A percentile compares a stretch with the other conserved stretches of the same genome.
phyloP scores from a whole-genome alignment of 768 basidiomycete species.

The Leccinum subgranulosum region DNA sequence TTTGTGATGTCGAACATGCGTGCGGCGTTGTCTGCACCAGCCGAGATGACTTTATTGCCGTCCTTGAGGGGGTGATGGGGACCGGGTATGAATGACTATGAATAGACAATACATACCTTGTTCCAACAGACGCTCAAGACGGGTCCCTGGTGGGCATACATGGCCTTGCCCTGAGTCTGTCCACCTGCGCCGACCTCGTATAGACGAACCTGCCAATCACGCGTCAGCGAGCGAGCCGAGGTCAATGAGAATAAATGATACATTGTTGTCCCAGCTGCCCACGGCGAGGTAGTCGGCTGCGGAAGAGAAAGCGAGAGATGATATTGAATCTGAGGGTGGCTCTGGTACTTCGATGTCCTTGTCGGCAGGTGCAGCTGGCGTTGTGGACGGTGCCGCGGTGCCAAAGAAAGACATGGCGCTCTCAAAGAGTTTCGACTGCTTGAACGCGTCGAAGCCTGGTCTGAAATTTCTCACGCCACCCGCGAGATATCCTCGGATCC shows the following conservation, averaged over 20 bases:
- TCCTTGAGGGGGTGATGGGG: slow-evolving; percentile 47
- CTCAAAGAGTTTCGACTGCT: background rate
- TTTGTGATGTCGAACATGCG: slow-evolving; percentile 89
- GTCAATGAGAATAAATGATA: slow-evolving; percentile 24
- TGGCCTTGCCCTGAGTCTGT: slow-evolving; percentile 84
- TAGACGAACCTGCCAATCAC: slow-evolving; percentile 65
- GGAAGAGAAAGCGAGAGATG: slow-evolving; percentile 78
- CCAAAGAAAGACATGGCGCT: slow-evolving; percentile 44
- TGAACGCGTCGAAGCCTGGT: background rate
- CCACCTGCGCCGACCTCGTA: slow-evolving; percentile 85
- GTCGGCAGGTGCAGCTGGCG: slow-evolving; percentile 45
- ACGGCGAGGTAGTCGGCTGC: slow-evolving; percentile 89
- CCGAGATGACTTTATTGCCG: slow-evolving; percentile 87
- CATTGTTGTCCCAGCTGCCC: slow-evolving; percentile 93
- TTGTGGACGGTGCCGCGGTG: slow-evolving; percentile 27
- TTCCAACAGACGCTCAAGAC: slow-evolving; percentile 90
- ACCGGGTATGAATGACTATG: slow-evolving; percentile 1
- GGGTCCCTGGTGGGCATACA: slow-evolving; percentile 88
- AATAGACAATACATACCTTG: slow-evolving; percentile 50
- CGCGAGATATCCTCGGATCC: too few species aligned
- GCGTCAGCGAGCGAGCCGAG: slow-evolving; percentile 6
- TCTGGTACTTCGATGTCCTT: slow-evolving; percentile 82
- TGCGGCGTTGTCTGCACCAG: slow-evolving; percentile 93
- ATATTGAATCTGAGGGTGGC: slow-evolving; percentile 85
- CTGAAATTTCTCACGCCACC: slow-evolving; percentile 25